Conservation (phyloP, 2,329 filamentous ascomycete species). For the Fusarium sp. region DNA sequence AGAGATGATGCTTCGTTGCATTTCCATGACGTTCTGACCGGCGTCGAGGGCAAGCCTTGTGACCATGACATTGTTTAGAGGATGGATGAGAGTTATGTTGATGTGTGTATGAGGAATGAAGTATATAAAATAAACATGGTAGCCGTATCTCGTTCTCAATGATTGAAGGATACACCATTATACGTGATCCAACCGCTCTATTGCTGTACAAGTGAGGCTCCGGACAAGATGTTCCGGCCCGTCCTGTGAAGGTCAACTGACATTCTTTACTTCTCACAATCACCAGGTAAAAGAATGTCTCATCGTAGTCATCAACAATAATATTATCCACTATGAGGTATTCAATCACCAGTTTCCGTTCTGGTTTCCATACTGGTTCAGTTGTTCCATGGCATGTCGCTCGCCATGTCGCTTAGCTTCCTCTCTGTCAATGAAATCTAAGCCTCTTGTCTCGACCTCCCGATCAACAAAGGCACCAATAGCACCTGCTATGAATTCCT, state of each 20-base stretch:
- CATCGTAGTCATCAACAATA: not conserved
- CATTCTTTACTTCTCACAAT: not conserved
- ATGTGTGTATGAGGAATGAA: not conserved
- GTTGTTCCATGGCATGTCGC: constrained; percentile 41
- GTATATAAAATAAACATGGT: not conserved
- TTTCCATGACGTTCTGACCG: constrained; percentile 26
- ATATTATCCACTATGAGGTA: not conserved
- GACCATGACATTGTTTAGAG: constrained; percentile 42
- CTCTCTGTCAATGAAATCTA: constrained; percentile 46
- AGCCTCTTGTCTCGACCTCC: constrained; percentile 47
- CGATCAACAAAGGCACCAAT: constrained; percentile 49
- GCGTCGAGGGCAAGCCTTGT: constrained; percentile 33
- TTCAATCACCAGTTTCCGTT: constrained; percentile 14
- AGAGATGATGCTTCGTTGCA: constrained; percentile 36
- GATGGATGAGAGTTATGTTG: not conserved
- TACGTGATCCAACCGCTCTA: not conserved
- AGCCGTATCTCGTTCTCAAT: not conserved
- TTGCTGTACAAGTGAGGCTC: not conserved
- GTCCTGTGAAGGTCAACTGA: not conserved
- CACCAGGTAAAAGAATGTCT: not conserved
- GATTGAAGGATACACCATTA: rapidly evolving
- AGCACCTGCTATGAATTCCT: constrained; percentile 46
- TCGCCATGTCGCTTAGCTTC: constrained; percentile 47
- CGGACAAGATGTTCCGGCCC: not conserved
- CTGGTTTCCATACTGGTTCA: constrained; percentile 24